Percentiles rank a stretch among this genome's conserved stretches.
phyloP scores from a whole-genome alignment of 257 asterid species.

The Solanum okadae region DNA sequence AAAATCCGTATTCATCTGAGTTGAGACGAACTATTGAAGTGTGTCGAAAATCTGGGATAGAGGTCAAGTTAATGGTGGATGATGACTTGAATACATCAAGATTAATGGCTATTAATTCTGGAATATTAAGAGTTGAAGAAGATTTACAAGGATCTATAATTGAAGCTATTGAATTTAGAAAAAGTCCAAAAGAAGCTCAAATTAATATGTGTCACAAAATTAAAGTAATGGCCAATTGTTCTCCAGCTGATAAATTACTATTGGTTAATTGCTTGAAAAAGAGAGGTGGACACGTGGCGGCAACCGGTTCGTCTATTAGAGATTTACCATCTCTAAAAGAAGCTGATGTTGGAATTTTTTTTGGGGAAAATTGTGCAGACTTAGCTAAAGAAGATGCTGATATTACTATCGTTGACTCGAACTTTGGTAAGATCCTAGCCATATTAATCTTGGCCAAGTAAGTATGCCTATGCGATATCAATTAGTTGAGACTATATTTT shows the following conservation, averaged over 20 bases:
- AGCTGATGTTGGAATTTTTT: constrained; percentile 35
- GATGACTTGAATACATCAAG: constrained; percentile 20
- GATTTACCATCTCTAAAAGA: constrained; percentile 26
- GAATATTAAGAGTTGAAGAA: constrained; percentile 18
- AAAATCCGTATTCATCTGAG: constrained; percentile 18
- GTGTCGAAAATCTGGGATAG: constrained; percentile 10
- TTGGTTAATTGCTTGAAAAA: constrained; percentile 22
- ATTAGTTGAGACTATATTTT: neutral
- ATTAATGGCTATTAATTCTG: constrained; percentile 27
- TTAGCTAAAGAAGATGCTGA: constrained; percentile 8
- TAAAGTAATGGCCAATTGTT: constrained; percentile 18
- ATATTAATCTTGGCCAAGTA: constrained; percentile 22
- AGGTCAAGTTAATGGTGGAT: constrained; percentile 20
- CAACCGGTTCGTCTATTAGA: constrained; percentile 7
- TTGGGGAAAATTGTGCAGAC: neutral
- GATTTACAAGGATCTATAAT: constrained; percentile 6
- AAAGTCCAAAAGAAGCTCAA: constrained; percentile 9
- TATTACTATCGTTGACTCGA: neutral
- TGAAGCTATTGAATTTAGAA: constrained; percentile 21
- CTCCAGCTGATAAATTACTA: constrained; percentile 25
- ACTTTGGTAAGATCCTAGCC: constrained; percentile 6
- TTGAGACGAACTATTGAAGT: constrained; percentile 15
- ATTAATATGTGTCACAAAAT: constrained; percentile 5
- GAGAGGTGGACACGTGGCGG: constrained; percentile 16
- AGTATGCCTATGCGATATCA: neutral